Conservation (phyloP, 352 stramenopile genomes). For the Globisporangium heterothallicum region DNA sequence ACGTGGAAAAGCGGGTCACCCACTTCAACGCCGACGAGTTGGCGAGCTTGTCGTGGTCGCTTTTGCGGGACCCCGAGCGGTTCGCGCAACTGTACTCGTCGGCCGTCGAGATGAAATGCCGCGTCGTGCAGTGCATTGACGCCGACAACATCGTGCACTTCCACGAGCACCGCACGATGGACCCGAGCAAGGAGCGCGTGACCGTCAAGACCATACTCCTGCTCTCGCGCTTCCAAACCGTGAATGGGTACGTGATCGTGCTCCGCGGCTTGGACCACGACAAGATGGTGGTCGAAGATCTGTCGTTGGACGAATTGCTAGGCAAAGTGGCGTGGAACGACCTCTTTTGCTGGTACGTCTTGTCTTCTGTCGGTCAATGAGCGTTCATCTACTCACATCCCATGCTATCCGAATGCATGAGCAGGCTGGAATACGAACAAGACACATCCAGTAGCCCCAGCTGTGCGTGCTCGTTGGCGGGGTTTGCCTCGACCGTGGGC, state of each 20-base stretch:
- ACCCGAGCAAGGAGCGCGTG: neutral
- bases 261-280: conserved; percentile 5
- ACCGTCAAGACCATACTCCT: conserved; percentile 1
- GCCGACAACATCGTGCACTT: conserved; percentile 11
- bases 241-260: neutral
- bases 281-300: neutral
- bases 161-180: conserved; percentile 12
- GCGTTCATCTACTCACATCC: too few species aligned
- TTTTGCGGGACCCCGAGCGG: conserved; percentile 2
- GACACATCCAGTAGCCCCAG: neutral
- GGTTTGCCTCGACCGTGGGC: neutral
- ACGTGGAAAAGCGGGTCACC: conserved; percentile 2
- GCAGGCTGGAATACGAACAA: conserved; percentile 9
- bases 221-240: conserved; percentile 5
- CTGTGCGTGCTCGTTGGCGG: conserved; percentile 7
- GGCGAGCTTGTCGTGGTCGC: neutral
- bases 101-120: conserved; percentile 7
- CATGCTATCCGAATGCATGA: neutral
- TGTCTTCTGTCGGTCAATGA: neutral
- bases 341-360: conserved; percentile 10
- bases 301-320: neutral
- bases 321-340: conserved; percentile 5
- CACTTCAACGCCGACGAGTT: neutral
- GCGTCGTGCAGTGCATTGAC: conserved; percentile 10
- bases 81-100: conserved; percentile 2